Conservation (phyloP, 306 rosid species). For the Casuarina equisetifolia region DNA sequence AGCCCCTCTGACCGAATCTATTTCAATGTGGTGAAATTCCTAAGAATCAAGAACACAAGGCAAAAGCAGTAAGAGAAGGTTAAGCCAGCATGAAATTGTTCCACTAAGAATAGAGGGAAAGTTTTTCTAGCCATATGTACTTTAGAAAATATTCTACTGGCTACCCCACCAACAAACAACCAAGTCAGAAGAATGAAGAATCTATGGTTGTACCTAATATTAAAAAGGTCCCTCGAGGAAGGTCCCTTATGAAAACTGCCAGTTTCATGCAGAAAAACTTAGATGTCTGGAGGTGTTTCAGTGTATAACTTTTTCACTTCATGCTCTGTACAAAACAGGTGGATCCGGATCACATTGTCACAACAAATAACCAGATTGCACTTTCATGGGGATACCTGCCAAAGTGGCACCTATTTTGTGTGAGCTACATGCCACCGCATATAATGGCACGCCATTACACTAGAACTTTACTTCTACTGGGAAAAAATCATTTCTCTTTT, state of each 20-base stretch:
- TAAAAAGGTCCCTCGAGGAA: background rate
- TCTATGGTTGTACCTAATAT: background rate
- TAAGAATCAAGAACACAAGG: background rate
- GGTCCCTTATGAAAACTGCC: background rate
- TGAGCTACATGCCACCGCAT: slow-evolving; percentile 4
- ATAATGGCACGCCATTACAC: background rate
- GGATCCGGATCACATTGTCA: background rate
- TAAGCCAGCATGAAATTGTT: background rate
- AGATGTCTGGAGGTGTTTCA: background rate
- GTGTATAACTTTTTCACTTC: slow-evolving; percentile 4
- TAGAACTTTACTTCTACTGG: background rate
- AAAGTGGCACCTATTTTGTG: slow-evolving; percentile 11
- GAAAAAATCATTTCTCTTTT: background rate
- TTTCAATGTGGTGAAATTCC: background rate
- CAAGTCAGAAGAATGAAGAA: background rate
- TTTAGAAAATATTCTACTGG: background rate
- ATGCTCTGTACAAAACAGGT: background rate
- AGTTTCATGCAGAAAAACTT: background rate
- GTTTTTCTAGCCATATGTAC: background rate
- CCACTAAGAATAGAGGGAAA: slow-evolving; percentile 2
- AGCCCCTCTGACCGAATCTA: background rate
- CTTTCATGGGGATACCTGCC: slow-evolving; percentile 14
- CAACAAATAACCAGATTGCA: background rate
- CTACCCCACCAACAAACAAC: slow-evolving; percentile 10
- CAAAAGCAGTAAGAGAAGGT: background rate